Evolutionary conservation across 31 red algal species (phyloP).

Genomic region (Endocladia muricata): DNA sequence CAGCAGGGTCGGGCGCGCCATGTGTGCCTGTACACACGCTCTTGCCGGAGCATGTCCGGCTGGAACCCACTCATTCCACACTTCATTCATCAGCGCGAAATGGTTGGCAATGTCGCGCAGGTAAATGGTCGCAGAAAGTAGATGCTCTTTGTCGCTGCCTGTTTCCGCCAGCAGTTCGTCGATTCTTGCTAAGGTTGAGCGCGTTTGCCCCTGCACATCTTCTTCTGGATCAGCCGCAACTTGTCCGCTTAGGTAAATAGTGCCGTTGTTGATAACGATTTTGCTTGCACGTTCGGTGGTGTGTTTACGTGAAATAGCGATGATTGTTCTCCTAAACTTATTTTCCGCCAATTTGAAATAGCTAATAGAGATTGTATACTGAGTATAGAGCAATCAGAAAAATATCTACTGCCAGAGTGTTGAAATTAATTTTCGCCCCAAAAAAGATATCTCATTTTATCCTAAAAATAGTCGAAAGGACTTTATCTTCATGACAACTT

Average conservation of each 20-base stretch:
- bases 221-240: constrained; percentile 60
- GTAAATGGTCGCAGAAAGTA: constrained; percentile 79
- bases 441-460: too few species aligned
- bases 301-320: too few species aligned
- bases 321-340: too few species aligned
- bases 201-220: constrained; percentile 52
- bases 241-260: constrained; percentile 74
- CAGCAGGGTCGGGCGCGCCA: constrained; percentile 12
- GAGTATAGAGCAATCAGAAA: too few species aligned
- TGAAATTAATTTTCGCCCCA: too few species aligned
- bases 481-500: too few species aligned
- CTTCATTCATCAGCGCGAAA: constrained; percentile 64
- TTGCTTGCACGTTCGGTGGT: too few species aligned
- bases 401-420: too few species aligned
- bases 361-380: too few species aligned
- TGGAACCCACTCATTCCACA: constrained; percentile 70
- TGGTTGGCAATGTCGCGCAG: constrained; percentile 58
- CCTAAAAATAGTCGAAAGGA: too few species aligned
- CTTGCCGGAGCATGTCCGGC: constrained; percentile 49
- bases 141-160: constrained; percentile 64
- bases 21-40: constrained; percentile 31
- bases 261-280: constrained; percentile 68
- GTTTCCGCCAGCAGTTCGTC: constrained; percentile 65
- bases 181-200: constrained; percentile 48
- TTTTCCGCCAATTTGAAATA: too few species aligned